A percentile compares a stretch with the other conserved stretches of the same genome.
Evolutionary conservation across 371 early-diverging fungal species (phyloP).

Genomic region (Syncephalis plumigaleata): DNA sequence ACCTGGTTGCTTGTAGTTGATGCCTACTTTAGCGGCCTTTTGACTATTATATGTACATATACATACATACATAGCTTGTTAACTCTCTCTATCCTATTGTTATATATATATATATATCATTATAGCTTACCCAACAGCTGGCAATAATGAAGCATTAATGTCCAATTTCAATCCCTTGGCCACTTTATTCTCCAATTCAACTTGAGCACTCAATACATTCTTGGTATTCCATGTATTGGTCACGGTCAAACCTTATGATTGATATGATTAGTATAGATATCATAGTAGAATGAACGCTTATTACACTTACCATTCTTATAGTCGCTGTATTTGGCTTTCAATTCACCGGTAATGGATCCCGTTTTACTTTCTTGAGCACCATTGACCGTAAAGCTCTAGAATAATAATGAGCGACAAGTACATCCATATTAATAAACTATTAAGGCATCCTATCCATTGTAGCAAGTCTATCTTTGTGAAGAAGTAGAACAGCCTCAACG

Average conservation of each 20-base stretch:
- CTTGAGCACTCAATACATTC: slow-evolving; percentile 79
- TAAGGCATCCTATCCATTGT: no score
- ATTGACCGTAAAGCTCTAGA: slow-evolving; percentile 83
- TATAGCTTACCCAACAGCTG: slow-evolving; percentile 16
- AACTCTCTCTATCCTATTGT: no score
- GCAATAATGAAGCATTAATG: slow-evolving; percentile 26
- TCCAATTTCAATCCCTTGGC: slow-evolving; percentile 74
- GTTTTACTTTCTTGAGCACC: slow-evolving; percentile 88
- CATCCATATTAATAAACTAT: no score
- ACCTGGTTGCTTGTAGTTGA: slow-evolving; percentile 71
- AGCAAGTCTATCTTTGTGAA: neutral
- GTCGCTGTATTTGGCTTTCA: slow-evolving; percentile 92
- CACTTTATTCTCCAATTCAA: slow-evolving; percentile 86
- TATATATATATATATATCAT: neutral
- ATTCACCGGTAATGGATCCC: slow-evolving; percentile 83
- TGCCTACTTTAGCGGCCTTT: slow-evolving; percentile 52
- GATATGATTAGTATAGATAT: no score
- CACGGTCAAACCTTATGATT: slow-evolving; percentile 53
- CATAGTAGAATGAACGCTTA: no score
- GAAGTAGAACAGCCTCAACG: neutral
- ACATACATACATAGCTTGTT: no score
- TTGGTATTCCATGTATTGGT: slow-evolving; percentile 91
- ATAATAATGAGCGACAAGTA: neutral
- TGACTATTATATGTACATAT: slow-evolving; percentile 12
- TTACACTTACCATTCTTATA: slow-evolving; percentile 56